These are phyloP conservation scores for Tolypocladium amazonense DNA, from an alignment of 2,329 filamentous ascomycete genomes.

Conservation along the genomic window DNA sequence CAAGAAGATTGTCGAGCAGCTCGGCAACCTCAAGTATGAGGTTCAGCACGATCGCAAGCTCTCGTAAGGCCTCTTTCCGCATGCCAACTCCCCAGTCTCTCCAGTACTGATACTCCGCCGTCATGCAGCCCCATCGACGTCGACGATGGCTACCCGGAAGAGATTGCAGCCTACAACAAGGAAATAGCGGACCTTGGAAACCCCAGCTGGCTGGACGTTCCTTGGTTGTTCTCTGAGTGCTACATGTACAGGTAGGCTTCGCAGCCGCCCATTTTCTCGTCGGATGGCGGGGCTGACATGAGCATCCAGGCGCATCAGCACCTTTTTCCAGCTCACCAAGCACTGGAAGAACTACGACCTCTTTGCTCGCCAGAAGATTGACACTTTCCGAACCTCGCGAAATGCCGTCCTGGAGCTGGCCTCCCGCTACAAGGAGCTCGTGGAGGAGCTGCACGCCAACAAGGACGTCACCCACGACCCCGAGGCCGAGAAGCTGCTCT, in stretches of 20 bases:
- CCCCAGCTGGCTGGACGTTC: slow-evolving; percentile 70
- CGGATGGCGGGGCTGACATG: slow-evolving; percentile 3
- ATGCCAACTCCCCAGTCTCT: not conserved
- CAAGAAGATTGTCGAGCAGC: slow-evolving; percentile 70
- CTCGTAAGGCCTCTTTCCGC: slow-evolving; percentile 40
- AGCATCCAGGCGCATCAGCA: slow-evolving; percentile 56
- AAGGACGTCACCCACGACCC: slow-evolving; percentile 44
- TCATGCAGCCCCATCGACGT: slow-evolving; percentile 46
- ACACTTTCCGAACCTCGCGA: slow-evolving; percentile 84
- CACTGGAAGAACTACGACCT: slow-evolving; percentile 89
- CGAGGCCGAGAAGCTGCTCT: slow-evolving; percentile 66
- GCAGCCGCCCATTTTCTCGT: not conserved
- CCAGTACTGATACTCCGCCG: slow-evolving; percentile 1
- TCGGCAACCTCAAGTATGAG: slow-evolving; percentile 86
- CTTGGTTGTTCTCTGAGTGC: slow-evolving; percentile 90
- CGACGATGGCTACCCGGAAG: slow-evolving; percentile 71
- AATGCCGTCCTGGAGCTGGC: slow-evolving; percentile 77
- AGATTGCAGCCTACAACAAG: slow-evolving; percentile 74
- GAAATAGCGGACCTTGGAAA: slow-evolving; percentile 67
- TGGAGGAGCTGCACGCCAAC: slow-evolving; percentile 49
- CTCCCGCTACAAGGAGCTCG: slow-evolving; percentile 63
- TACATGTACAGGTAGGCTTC: slow-evolving; percentile 70
- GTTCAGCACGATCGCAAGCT: slow-evolving; percentile 78
- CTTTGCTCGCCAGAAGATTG: slow-evolving; percentile 81
- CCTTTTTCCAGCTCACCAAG: slow-evolving; percentile 63